These are phyloP conservation scores for Pythium volutum DNA, from an alignment of 352 stramenopile genomes.

Conservation along the genomic window DNA sequence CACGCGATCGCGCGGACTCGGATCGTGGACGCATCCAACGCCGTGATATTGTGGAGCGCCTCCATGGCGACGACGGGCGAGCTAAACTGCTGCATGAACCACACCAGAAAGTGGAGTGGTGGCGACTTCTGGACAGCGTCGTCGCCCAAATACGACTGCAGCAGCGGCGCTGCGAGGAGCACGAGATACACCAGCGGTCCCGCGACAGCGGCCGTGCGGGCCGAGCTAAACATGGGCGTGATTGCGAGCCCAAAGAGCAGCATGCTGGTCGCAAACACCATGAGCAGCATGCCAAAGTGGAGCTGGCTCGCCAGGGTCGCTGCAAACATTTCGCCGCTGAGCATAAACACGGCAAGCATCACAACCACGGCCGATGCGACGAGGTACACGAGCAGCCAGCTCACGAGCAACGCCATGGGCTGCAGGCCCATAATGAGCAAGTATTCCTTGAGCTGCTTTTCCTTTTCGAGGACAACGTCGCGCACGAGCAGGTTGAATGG, in stretches of 20 bases:
- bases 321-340: conserved; percentile 64
- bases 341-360: conserved; percentile 49
- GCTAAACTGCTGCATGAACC: conserved; percentile 49
- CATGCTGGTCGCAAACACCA: conserved; percentile 59
- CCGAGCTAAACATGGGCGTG: conserved; percentile 68
- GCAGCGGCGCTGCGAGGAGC: conserved; percentile 45
- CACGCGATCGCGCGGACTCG: conserved; percentile 43
- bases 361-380: conserved; percentile 50
- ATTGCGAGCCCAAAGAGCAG: conserved; percentile 68
- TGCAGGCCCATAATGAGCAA: conserved; percentile 86
- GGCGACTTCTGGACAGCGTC: conserved; percentile 39
- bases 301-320: conserved; percentile 31
- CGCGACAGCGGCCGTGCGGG: conserved; percentile 60
- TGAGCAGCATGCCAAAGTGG: conserved; percentile 63
- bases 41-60: conserved; percentile 45
- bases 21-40: conserved; percentile 42
- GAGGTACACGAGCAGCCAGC: conserved; percentile 82
- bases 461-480: conserved; percentile 88
- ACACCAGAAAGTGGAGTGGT: conserved; percentile 29
- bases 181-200: conserved; percentile 70
- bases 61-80: conserved; percentile 75
- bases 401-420: conserved; percentile 68
- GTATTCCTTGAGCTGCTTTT: conserved; percentile 87
- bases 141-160: conserved; percentile 49
- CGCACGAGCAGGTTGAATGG: conserved; percentile 83